Base-by-base conservation (phyloP, 73 alveolate genomes). In the Blepharisma stoltei region DNA sequence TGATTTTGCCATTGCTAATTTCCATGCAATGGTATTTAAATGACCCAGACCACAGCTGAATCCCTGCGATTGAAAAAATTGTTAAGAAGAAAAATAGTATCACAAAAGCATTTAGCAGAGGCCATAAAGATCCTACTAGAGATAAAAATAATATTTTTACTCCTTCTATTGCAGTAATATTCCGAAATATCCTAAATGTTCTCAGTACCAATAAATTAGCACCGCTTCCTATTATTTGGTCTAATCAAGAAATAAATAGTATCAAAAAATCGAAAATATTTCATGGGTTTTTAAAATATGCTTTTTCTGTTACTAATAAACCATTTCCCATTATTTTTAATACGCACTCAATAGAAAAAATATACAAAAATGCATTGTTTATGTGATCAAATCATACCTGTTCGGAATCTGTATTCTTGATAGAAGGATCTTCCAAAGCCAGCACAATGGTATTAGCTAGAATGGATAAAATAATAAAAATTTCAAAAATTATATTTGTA, bases 101-200 rank as follows among this genome's bases (percentile, higher is more conserved):
- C 60, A 94, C 89, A 11, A 90, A 81, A 4, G 97, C 93, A 71
- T 93, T 95, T 21, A 91, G 88, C 52, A 95, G 91, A 21, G 96
- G 89, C 1, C 90, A 88, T n/a, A 94, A 80, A 38, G 98, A 85
- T 38, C 94, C 86, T 46, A 95, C 81, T 47, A 96, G 83, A 20
- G 98, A 96, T n/a, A 88, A 81, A 6, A 96, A 94, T 73, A 96
- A 86, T 49, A 92, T 87, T 80, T 93, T 88, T 11, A 96, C 76
- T 43, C 97, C 97, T 84, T 94, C 94, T 23, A 96, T 85, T 54
- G 95, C 85, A 54, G 98, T 92, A 46, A 96, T 94, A 23, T 98
- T 90, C 81, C 99, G 91, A n/a, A 96, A 67, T 50, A 96, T 95
- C 86, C 99, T 87, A 76, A 96, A 89, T 0, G 99, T 91, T 82